Conservation (phyloP, 192 early-diverging fungal species). For the Phycomyces nitens region DNA sequence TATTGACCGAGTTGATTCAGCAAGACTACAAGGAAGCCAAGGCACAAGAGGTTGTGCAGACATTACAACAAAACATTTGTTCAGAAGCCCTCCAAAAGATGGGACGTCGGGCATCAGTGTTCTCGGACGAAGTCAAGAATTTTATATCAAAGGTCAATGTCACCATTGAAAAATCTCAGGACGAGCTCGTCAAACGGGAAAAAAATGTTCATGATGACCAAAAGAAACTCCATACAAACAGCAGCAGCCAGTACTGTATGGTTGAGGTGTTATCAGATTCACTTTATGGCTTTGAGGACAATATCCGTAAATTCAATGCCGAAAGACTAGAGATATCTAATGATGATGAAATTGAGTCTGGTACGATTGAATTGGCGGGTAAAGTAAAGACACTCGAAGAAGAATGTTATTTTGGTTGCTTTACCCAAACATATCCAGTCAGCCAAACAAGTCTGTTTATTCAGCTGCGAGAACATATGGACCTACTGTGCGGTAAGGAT, state of each 20-base stretch:
- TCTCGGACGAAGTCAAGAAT: background rate
- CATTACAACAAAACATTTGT: background rate
- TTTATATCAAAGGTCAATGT: background rate
- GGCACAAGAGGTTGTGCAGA: background rate
- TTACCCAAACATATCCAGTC: background rate
- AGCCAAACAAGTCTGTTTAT: background rate
- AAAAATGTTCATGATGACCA: background rate
- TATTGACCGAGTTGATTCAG: background rate
- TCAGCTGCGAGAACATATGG: background rate
- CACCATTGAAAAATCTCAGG: background rate
- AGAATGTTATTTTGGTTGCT: background rate
- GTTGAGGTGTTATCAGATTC: background rate
- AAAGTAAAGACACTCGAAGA: background rate
- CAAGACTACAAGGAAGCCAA: background rate
- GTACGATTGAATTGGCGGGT: background rate
- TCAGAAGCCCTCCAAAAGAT: background rate
- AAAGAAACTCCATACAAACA: background rate
- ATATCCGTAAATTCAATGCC: background rate
- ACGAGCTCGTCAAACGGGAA: background rate
- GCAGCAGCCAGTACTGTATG: background rate
- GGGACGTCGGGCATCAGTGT: background rate
- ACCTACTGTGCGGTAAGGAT: background rate
- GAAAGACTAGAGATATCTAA: background rate
- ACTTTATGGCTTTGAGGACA: background rate
- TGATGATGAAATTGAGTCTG: background rate